Evolutionary conservation across 768 basidiomycete species (phyloP), one percentile per base, ranked within the genome.

Genomic region (Podaxis sp.): DNA sequence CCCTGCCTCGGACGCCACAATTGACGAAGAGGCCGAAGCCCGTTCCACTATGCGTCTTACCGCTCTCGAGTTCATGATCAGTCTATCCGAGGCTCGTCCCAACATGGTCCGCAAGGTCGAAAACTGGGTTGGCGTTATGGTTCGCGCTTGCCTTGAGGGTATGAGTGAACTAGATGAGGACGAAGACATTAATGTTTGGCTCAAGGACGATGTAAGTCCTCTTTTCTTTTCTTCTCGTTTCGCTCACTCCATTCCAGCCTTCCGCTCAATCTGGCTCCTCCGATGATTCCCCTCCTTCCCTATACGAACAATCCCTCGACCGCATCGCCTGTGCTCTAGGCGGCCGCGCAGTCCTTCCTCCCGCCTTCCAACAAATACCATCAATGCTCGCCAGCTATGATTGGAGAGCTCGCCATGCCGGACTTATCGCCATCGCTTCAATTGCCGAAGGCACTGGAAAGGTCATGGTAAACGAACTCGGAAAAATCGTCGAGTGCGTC

Each of bases 351-450:
- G 84, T 94, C 0, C 76, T 96, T 4, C 93, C 90, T 0, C 85
- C 88, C 9, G 88, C 93, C 4, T 94, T 94, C 76, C 85, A 81
- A 72, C 86, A 87, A 63, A 92, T 93, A 13, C 91, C 91, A 0
- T 87, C 86, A 0, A 92, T 96, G 88, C 79, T 95, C 61, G 83
- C 82, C 0, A 87, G 84, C 59, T 88, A 87, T 63, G 91, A 94
- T 73, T 96, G 94, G 94, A 81, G 91, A 57, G 82, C 86, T 27
- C 80, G 93, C 29, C 93, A 96, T 67, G 93, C 92, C 0, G 94
- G 90, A 11, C 75, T 96, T 25, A 91, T 94, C 85, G 91, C 92
- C 0, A 89, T 96, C 61, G 91, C 91, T 0, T 84, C 89, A 0
- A 88, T 95, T 55, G 92, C 86, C 0, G 94, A 95, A 73, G 94